These are phyloP conservation scores for Prunus yedoensis DNA, from an alignment of 331 rosid genomes.

Conservation along the genomic window DNA sequence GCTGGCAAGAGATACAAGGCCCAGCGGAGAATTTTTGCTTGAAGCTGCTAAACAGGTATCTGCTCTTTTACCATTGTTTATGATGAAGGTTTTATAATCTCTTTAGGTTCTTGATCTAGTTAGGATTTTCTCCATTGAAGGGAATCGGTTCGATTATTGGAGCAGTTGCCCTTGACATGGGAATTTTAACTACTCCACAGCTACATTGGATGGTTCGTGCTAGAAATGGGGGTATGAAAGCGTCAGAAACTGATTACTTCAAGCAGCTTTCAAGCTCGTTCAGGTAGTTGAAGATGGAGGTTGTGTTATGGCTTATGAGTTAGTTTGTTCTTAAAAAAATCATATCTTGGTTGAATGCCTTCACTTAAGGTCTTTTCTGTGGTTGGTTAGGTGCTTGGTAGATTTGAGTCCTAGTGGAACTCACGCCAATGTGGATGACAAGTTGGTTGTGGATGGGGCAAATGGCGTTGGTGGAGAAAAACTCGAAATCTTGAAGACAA, in stretches of 20 bases:
- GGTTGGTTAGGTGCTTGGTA: slow-evolving; percentile 73
- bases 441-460: slow-evolving; percentile 83
- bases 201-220: slow-evolving; percentile 94
- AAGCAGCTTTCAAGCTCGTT: slow-evolving; percentile 65
- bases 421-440: slow-evolving; percentile 33
- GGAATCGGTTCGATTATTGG: slow-evolving; percentile 72
- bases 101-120: background rate
- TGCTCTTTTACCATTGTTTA: background rate
- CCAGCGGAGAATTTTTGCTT: slow-evolving; percentile 76
- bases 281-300: slow-evolving; percentile 49
- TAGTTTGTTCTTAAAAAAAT: background rate
- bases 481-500: slow-evolving; percentile 50
- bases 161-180: slow-evolving; percentile 65
- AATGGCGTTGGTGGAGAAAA: slow-evolving; percentile 92
- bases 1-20: slow-evolving; percentile 93
- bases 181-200: slow-evolving; percentile 82
- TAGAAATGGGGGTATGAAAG: slow-evolving; percentile 54
- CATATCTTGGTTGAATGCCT: background rate
- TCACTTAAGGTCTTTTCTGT: slow-evolving; percentile 30
- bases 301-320: background rate
- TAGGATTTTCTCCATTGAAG: slow-evolving; percentile 41
- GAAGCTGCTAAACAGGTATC: slow-evolving; percentile 77
- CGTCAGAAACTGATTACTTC: slow-evolving; percentile 66
- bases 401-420: slow-evolving; percentile 61
- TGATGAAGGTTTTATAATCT: background rate